Evolutionary conservation across 2,329 filamentous ascomycete species (phyloP).

Genomic region (Fusarium continuum): DNA sequence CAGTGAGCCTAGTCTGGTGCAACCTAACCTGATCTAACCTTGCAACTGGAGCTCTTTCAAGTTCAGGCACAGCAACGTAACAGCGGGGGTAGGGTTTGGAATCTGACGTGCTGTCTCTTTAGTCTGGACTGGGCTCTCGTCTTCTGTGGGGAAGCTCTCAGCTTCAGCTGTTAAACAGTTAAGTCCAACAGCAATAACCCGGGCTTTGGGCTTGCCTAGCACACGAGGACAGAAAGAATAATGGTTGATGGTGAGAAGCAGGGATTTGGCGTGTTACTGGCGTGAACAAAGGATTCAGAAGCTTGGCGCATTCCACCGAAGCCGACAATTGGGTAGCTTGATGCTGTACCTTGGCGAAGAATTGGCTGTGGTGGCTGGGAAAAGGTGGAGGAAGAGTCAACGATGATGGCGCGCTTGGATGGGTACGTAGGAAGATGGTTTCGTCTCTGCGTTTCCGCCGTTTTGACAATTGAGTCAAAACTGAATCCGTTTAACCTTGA

Average conservation of each 20-base stretch:
- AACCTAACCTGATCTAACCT: slow-evolving; percentile 28
- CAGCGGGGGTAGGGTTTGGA: slow-evolving; percentile 27
- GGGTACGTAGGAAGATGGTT: background rate
- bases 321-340: slow-evolving; percentile 34
- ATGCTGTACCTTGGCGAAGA: slow-evolving; percentile 18
- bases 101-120: slow-evolving; percentile 25
- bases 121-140: slow-evolving; percentile 24
- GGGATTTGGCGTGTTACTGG: slow-evolving; percentile 11
- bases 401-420: background rate
- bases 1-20: slow-evolving; percentile 39
- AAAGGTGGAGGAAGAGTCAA: slow-evolving; percentile 21
- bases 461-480: background rate
- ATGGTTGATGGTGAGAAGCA: slow-evolving; percentile 10
- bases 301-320: slow-evolving; percentile 38
- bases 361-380: slow-evolving; percentile 27
- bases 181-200: slow-evolving; percentile 1
- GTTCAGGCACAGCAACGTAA: slow-evolving; percentile 33
- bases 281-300: slow-evolving; percentile 36
- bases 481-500: background rate
- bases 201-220: background rate
- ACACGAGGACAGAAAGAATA: background rate
- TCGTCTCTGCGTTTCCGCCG: background rate
- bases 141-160: slow-evolving; percentile 33
- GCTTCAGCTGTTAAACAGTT: slow-evolving; percentile 25
- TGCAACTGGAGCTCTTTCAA: slow-evolving; percentile 32